Percentiles rank a stretch among this genome's conserved stretches.
Evolutionary conservation across 2,329 filamentous ascomycete species (phyloP).

Genomic region (Colletotrichum liaoningense): DNA sequence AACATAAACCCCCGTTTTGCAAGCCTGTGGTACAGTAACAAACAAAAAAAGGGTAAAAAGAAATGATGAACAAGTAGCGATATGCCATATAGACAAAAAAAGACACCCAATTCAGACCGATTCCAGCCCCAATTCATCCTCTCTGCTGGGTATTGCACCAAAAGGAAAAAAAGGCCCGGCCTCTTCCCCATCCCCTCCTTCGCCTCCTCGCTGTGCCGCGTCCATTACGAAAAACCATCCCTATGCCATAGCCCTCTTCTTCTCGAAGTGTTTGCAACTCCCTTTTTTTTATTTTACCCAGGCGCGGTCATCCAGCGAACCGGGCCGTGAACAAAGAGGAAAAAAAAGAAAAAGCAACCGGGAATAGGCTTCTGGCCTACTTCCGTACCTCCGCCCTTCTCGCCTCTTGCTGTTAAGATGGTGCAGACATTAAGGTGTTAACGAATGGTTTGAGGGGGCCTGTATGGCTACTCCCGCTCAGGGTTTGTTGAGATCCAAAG

Average conservation of each 20-base stretch:
- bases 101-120: not conserved
- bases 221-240: not conserved
- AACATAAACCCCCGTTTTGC: not conserved
- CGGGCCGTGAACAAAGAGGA: conserved; percentile 8
- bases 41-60: not conserved
- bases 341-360: not conserved
- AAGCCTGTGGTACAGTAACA: not conserved
- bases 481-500: not conserved
- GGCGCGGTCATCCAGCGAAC: conserved; percentile 29
- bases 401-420: not conserved
- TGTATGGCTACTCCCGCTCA: conserved; percentile 10
- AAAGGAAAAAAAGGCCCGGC: conserved; percentile 28
- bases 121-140: not conserved
- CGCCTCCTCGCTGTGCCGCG: not conserved
- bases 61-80: not conserved
- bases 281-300: conserved; percentile 1
- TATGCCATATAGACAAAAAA: conserved; percentile 2
- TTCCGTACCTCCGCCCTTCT: not conserved
- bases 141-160: not conserved
- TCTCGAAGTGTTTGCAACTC: conserved; percentile 5
- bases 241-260: not conserved
- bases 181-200: conserved; percentile 5
- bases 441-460: conserved; percentile 10
- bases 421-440: conserved; percentile 27
- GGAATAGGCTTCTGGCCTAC: not conserved